Percentiles rank a stretch among this genome's conserved stretches.
phyloP scores from a whole-genome alignment of 345 rosid genomes.

The Corchorus capsularis region DNA sequence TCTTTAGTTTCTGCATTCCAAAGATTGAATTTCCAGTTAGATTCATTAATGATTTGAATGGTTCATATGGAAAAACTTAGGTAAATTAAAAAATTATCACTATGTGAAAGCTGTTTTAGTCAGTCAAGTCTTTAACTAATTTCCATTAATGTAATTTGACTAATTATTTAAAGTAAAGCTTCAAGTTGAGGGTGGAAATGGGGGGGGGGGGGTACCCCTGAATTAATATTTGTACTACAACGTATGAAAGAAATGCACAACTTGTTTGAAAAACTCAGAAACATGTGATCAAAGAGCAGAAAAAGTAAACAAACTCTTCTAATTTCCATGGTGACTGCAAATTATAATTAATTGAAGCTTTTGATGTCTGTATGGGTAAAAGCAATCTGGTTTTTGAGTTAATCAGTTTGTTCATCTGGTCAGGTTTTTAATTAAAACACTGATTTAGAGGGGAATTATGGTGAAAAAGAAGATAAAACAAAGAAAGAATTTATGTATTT shows the following conservation, averaged over 20 bases:
- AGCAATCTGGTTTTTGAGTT: background rate
- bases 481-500: background rate
- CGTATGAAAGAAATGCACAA: background rate
- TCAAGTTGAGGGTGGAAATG: too few species aligned
- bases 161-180: too few species aligned
- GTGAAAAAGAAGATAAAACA: background rate
- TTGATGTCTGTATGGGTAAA: background rate
- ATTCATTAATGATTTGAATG: background rate
- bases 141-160: too few species aligned
- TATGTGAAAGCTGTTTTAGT: too few species aligned
- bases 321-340: background rate
- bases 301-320: background rate
- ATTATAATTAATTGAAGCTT: background rate
- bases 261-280: background rate
- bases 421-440: background rate
- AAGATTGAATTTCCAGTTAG: background rate
- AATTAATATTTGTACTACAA: too few species aligned
- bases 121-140: too few species aligned
- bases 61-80: too few species aligned
- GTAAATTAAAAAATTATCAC: too few species aligned
- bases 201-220: too few species aligned
- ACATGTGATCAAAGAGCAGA: background rate
- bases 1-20: slow-evolving; percentile 66
- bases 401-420: background rate
- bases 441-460: background rate